These are phyloP conservation scores for Eucalyptus coolabah DNA, from an alignment of 345 rosid species.

Conservation along the genomic window DNA sequence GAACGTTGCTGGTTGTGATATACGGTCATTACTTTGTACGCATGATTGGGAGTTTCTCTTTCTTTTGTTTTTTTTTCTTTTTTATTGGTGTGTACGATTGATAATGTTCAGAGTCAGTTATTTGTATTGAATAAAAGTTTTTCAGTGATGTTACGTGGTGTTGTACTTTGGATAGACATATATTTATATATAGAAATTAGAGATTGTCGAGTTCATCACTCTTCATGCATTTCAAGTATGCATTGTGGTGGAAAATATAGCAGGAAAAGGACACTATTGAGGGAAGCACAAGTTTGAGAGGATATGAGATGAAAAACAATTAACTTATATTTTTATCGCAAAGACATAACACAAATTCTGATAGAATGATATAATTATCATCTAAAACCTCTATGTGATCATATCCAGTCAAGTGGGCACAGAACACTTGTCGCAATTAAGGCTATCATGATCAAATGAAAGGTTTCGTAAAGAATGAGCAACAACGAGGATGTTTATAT, in stretches of 20 bases:
- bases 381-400: background rate
- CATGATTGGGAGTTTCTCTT: background rate
- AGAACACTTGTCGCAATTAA: background rate
- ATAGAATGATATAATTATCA: background rate
- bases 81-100: background rate
- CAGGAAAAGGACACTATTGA: background rate
- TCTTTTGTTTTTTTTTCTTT: background rate
- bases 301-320: background rate
- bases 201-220: background rate
- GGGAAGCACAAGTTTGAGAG: background rate
- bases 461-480: background rate
- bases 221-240: background rate
- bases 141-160: background rate
- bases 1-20: background rate
- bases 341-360: background rate
- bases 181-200: background rate
- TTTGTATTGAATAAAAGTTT: background rate
- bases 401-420: background rate
- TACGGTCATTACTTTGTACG: background rate
- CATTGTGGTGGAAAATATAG: background rate
- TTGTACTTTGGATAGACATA: background rate
- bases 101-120: background rate
- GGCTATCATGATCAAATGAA: background rate
- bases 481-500: background rate
- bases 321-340: background rate